These are phyloP conservation scores for Schizopora paradoxa DNA, from an alignment of 1,284 basidiomycete genomes.

Conservation along the genomic window DNA sequence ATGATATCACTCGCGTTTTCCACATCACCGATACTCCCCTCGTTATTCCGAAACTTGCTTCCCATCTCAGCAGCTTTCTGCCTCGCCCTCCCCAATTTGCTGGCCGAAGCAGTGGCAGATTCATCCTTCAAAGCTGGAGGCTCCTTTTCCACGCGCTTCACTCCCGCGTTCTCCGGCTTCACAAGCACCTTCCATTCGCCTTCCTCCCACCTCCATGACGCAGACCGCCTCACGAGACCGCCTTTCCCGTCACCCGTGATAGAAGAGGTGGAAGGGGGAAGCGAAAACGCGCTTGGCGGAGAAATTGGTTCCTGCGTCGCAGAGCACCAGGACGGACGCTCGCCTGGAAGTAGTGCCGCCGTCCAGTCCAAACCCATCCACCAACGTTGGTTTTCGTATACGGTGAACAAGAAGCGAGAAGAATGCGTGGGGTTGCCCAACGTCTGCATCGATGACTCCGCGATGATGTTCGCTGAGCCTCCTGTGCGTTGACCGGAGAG, in stretches of 20 bases:
- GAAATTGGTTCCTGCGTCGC: constrained; percentile 50
- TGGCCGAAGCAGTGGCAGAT: constrained; percentile 29
- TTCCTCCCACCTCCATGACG: constrained; percentile 84
- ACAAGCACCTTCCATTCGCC: constrained; percentile 79
- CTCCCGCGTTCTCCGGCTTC: constrained; percentile 43
- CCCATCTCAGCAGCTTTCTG: constrained; percentile 23
- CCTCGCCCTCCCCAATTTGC: constrained; percentile 32
- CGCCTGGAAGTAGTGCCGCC: constrained; percentile 82
- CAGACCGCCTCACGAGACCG: constrained; percentile 58
- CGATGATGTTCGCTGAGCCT: constrained; percentile 2
- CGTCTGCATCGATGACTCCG: neutral
- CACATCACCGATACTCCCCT: constrained; percentile 18
- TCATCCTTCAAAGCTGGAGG: constrained; percentile 51
- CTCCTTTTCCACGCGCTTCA: constrained; percentile 53
- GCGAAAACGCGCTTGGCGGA: constrained; percentile 60
- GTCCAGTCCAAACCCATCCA: constrained; percentile 92
- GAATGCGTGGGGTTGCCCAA: constrained; percentile 22
- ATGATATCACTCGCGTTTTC: constrained; percentile 12
- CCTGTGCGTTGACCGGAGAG: constrained; percentile 45
- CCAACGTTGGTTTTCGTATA: constrained; percentile 96
- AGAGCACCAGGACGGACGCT: constrained; percentile 87
- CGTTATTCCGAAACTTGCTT: constrained; percentile 26
- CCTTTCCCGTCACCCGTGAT: constrained; percentile 39
- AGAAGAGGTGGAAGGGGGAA: constrained; percentile 46
- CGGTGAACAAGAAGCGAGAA: constrained; percentile 77